These are phyloP conservation scores for Coelastrella sp. DNA, from an alignment of 139 green algal species.

Conservation along the genomic window DNA sequence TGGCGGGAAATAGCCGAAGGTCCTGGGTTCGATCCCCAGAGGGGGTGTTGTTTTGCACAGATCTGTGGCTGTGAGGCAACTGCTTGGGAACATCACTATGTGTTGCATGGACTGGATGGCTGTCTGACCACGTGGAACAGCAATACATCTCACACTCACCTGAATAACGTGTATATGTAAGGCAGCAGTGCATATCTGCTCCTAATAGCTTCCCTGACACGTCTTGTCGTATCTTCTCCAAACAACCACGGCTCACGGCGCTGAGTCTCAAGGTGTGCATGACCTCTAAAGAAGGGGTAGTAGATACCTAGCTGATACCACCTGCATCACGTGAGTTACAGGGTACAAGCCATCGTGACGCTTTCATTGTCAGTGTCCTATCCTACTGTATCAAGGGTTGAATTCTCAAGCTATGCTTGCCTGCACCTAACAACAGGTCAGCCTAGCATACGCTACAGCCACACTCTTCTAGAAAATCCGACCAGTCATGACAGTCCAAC, in stretches of 20 bases:
- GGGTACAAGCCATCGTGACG: not conserved
- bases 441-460: no score
- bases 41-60: not conserved
- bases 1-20: not conserved
- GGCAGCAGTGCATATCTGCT: conserved; percentile 93
- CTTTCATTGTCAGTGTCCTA: no score
- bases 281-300: conserved; percentile 98
- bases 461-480: no score
- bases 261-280: conserved; percentile 97
- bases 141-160: conserved; percentile 21
- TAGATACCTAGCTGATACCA: conserved; percentile 96
- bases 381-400: no score
- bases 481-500: no score
- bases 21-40: conserved; percentile 14
- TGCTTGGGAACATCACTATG: no score
- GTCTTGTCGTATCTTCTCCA: conserved; percentile 83
- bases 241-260: conserved; percentile 98
- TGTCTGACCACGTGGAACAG: no score
- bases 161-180: conserved; percentile 98
- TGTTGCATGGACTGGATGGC: no score
- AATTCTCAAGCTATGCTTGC: no score
- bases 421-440: no score
- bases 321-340: conserved; percentile 46
- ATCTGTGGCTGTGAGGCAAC: no score
- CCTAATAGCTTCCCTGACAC: conserved; percentile 89